Evolutionary conservation across 176 grass and related monocot species (phyloP).

Genomic region (Secale cereale): DNA sequence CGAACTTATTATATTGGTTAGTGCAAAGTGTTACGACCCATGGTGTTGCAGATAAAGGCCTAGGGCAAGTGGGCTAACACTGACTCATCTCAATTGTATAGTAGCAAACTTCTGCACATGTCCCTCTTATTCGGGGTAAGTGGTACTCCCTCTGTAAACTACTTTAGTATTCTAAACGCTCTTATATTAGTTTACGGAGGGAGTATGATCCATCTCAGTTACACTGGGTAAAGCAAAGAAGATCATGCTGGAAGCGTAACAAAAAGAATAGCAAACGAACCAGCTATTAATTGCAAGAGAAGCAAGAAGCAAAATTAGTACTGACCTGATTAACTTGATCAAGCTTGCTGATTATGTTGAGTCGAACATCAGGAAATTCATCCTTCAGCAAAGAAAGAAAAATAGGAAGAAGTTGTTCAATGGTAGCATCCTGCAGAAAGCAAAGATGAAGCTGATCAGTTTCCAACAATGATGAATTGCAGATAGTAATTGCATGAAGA

Average conservation of each 20-base stretch:
- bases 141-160: too few species aligned
- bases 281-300: background rate
- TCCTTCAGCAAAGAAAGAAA: slow-evolving; percentile 97
- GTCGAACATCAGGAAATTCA: slow-evolving; percentile 96
- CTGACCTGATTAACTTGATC: slow-evolving; percentile 95
- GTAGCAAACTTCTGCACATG: background rate
- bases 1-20: too few species aligned
- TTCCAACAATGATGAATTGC: background rate
- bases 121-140: background rate
- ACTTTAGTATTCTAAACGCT: too few species aligned
- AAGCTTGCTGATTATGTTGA: slow-evolving; percentile 98
- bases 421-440: slow-evolving; percentile 69
- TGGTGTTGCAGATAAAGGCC: too few species aligned
- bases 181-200: too few species aligned
- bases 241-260: background rate
- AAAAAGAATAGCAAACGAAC: background rate
- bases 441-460: slow-evolving; percentile 5
- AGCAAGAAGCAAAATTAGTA: background rate
- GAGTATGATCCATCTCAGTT: background rate
- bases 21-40: too few species aligned
- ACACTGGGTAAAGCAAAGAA: background rate
- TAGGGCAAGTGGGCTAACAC: too few species aligned
- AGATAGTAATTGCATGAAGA: background rate
- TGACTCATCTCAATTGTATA: background rate
- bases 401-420: slow-evolving; percentile 93